Evolutionary conservation across 768 basidiomycete species (phyloP), one percentile per base, ranked within the genome.

Genomic region (Cystobasidium tubakii): DNA sequence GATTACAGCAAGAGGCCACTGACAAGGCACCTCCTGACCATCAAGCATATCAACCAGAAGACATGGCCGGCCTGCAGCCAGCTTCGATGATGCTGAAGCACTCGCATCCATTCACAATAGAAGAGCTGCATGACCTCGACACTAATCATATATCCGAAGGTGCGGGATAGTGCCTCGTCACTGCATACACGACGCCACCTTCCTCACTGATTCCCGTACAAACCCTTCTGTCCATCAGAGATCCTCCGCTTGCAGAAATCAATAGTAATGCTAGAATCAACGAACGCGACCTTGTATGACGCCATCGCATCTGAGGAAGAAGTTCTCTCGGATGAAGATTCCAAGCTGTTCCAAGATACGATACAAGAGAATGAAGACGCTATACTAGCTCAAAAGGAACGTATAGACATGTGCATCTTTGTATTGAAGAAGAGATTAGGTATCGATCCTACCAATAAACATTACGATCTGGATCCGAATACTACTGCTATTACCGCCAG

Each of bases 371-470:
- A 60, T 29, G 57, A 60, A 34, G 23, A 60, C 4, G 57, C 57
- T 60, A 60, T 60, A 7, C 29, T 34, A 34, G 57, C 57, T 60
- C 57, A 60, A 21, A 60, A 60, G 29, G 57, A 60, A 60, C 57
- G 57, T 15, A 60, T 60, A 27, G 57, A 60, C 4, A 60, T 60
- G 57, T 60, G 57, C 57, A 60, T 60, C 4, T 60, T 27, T 25
- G 57, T 60, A 6, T 21, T 60, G 13, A 60, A 60, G 33, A 34
- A 27, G 15, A 12, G 57, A 27, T 60, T 60, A 23, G 57, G 57
- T 6, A 60, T 60, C 29, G 57, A 60, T 60, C 57, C 57, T 31
- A 60, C 57, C 4, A 60, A 60, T 29, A 60, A 15, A 15, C 57
- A 60, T 31, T 60, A 60, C 21, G 57, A 60, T 31, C 21, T 60